A percentile compares a stretch with the other conserved stretches of the same genome.
Conservation (phyloP, 305 asterid species). For the Fraxinus albicans region DNA sequence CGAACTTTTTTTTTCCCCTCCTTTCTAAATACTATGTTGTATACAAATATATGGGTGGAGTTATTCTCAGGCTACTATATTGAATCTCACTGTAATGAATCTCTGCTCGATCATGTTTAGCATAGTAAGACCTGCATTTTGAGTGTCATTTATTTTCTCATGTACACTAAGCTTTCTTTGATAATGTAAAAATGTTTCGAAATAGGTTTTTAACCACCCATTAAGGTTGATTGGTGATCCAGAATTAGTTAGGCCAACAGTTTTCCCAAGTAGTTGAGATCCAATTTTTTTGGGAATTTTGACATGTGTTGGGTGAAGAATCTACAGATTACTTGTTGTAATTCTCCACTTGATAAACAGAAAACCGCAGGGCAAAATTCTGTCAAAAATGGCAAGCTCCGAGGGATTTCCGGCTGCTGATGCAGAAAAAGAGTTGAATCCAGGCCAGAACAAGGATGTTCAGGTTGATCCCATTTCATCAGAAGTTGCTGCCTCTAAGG, state of each 20-base stretch:
- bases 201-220: too few relatives aligned
- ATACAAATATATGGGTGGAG: neutral
- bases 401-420: constrained; percentile 62
- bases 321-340: constrained; percentile 10
- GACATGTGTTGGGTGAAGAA: constrained; percentile 30
- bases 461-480: constrained; percentile 63
- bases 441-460: constrained; percentile 44
- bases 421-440: constrained; percentile 55
- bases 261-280: constrained; percentile 27
- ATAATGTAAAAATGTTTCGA: neutral
- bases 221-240: neutral
- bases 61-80: too few relatives aligned
- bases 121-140: neutral
- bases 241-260: neutral
- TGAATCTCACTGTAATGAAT: neutral
- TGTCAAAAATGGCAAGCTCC: constrained; percentile 42
- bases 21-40: neutral
- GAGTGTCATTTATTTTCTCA: neutral
- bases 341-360: neutral
- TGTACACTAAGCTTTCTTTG: neutral
- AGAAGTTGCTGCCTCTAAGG: constrained; percentile 38
- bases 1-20: too few relatives aligned
- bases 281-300: constrained; percentile 17
- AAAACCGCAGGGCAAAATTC: neutral
- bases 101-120: neutral